Conservation (phyloP, 441 rosid genomes). For the Melianthus villosus region DNA sequence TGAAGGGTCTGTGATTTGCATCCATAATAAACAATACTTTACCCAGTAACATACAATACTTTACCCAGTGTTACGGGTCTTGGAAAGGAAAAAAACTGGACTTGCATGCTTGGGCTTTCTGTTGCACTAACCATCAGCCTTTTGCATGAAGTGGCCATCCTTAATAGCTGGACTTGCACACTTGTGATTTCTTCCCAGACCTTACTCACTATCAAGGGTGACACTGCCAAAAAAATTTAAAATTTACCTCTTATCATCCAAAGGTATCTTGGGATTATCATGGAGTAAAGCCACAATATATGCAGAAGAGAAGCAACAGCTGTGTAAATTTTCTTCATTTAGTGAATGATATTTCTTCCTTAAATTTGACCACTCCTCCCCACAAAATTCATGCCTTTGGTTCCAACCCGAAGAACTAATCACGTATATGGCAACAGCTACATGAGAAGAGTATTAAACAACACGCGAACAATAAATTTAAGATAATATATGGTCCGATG, state of each 20-base stretch:
- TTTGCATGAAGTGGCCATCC: no score
- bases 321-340: slow-evolving; percentile 49
- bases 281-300: slow-evolving; percentile 80
- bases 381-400: slow-evolving; percentile 48
- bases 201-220: slow-evolving; percentile 1
- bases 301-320: slow-evolving; percentile 86
- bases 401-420: slow-evolving; percentile 59
- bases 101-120: no score
- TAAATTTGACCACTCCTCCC: slow-evolving; percentile 66
- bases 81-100: no score
- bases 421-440: slow-evolving; percentile 9
- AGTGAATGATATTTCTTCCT: slow-evolving; percentile 40
- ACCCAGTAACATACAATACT: no score
- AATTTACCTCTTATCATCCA: slow-evolving; percentile 61
- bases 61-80: no score
- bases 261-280: slow-evolving; percentile 65
- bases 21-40: no score
- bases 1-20: no score
- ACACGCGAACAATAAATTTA: not conserved
- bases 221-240: not conserved
- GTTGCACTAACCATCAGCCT: no score
- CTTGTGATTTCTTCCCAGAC: slow-evolving; percentile 3
- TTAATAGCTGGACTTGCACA: no score
- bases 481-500: not conserved
- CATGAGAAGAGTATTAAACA: slow-evolving; percentile 4